Evolutionary conservation across 106 monocot genomes (phyloP).

Genomic region (Triglochin maritima): DNA sequence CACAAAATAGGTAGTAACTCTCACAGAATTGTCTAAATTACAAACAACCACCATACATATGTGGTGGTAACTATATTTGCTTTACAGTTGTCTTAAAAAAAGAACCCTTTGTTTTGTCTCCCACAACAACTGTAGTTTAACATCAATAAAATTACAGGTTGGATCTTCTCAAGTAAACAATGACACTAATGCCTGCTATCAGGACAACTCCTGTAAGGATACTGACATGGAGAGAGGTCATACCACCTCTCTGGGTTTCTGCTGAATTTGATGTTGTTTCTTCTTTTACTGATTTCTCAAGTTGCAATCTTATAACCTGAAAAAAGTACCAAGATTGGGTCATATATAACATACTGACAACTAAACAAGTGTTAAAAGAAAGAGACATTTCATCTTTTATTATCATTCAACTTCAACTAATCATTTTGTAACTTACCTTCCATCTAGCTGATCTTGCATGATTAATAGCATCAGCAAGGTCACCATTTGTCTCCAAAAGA

Average conservation of each 20-base stretch:
- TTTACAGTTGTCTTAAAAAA: neutral
- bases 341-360: neutral
- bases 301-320: conserved; percentile 60
- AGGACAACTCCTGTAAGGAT: conserved; percentile 30
- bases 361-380: neutral
- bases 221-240: conserved; percentile 18
- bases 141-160: conserved; percentile 19
- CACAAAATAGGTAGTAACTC: too few relatives aligned
- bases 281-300: conserved; percentile 18
- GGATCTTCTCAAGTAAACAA: conserved; percentile 36
- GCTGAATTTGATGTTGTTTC: conserved; percentile 15
- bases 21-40: too few relatives aligned
- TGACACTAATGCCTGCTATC: conserved; percentile 35
- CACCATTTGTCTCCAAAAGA: conserved; percentile 52
- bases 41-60: too few relatives aligned
- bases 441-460: conserved; percentile 56
- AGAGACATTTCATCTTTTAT: neutral
- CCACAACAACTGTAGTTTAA: neutral
- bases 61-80: neutral
- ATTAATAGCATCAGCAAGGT: conserved; percentile 58
- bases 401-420: neutral
- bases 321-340: neutral
- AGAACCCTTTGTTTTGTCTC: neutral
- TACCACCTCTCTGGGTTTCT: conserved; percentile 9
- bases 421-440: conserved; percentile 39